Conservation (phyloP, 768 basidiomycete species). For the Russula foetens region DNA sequence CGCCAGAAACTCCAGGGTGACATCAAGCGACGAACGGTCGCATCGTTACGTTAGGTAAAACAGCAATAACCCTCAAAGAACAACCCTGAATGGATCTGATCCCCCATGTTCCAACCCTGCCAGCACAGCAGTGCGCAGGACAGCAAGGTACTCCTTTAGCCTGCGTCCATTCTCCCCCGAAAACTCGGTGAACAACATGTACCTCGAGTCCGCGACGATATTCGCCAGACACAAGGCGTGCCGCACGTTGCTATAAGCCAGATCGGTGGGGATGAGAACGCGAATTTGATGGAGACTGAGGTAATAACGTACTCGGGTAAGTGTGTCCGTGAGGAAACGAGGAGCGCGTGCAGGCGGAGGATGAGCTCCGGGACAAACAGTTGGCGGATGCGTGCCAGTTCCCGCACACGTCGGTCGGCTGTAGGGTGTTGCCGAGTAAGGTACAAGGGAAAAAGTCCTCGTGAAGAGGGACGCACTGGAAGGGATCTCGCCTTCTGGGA, state of each 20-base stretch:
- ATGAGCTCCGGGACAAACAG: constrained; percentile 88
- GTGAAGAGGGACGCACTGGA: neutral
- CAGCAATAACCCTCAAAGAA: constrained; percentile 8
- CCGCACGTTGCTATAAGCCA: constrained; percentile 55
- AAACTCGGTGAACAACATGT: constrained; percentile 58
- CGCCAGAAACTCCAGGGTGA: no score
- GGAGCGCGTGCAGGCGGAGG: constrained; percentile 68
- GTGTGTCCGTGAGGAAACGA: constrained; percentile 54
- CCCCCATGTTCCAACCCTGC: constrained; percentile 66
- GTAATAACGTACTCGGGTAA: constrained; percentile 52
- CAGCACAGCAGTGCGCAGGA: constrained; percentile 64
- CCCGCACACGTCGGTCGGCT: constrained; percentile 50
- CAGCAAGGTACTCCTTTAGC: constrained; percentile 65
- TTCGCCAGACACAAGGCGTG: constrained; percentile 71
- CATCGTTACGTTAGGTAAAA: no score
- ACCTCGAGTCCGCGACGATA: constrained; percentile 80
- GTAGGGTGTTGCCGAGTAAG: neutral
- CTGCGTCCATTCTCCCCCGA: constrained; percentile 49
- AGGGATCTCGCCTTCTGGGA: constrained; percentile 38
- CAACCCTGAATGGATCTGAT: constrained; percentile 58
- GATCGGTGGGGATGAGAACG: neutral
- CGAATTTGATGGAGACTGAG: neutral
- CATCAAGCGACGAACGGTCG: no score
- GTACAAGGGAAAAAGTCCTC: no score
- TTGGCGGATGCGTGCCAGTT: constrained; percentile 76